Base-by-base conservation (phyloP, 148 eudicot species). In the Silene conica region DNA sequence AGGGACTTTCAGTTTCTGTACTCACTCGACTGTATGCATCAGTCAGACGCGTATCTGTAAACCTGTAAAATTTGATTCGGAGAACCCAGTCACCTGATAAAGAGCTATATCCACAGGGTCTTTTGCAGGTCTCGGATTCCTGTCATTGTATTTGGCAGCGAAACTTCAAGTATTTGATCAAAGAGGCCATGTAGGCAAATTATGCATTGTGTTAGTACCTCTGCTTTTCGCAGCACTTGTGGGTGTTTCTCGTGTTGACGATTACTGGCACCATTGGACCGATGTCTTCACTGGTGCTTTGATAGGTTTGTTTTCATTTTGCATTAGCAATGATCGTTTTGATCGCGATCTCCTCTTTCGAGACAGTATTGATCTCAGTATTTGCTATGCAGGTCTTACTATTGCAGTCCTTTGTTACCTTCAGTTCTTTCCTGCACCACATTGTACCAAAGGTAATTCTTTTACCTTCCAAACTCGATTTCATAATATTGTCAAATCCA, bases 211-310 rank as follows among this genome's bases (percentile, higher is more conserved):
- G 67, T 73, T 94, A 25, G 45, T 89, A 10, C 97, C 97, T 26
- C 83, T 90, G 26, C 87, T 95, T 22, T 61, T 67, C 45, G 98
- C 97, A 20, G 78, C 96, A 11, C 77, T 95, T 21, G 96, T 95
- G 16, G 98, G 86, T 23, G 82, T 90, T 76, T 95, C 98, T 31
- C 87, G 97, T 10, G 98, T 95, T 22, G 97, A 88, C 78, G 97
- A 95, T 72, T 92, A 92, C 63, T 90, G 97, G 97, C 98, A 95
- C 69, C 98, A 95, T 41, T 95, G 98, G 98, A 86, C 84, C 55
- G 97, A 92, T 69, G 96, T 92, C 45, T 88, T 92, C 72, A 84
- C 96, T 31, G 97, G 93, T 76, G 96, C 81, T 64, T 73, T 90
- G 34, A 43, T 93, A 85, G 98, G 98, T 93, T 52, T 4, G 79